Conservation (phyloP, 306 rosid species). For the peach (Prunus persica) region DNA sequence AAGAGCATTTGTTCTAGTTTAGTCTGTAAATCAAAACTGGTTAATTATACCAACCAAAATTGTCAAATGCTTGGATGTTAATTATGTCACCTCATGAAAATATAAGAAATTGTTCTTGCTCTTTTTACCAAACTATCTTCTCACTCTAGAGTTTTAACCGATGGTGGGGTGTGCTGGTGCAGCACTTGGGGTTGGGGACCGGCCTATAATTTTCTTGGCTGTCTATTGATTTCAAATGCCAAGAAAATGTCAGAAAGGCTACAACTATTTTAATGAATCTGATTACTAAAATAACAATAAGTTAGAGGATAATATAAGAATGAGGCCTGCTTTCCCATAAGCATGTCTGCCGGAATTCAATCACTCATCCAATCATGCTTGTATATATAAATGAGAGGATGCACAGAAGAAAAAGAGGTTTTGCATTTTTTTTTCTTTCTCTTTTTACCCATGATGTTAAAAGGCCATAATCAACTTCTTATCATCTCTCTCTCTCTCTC, state of each 20-base stretch:
- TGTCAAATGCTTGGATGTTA: neutral
- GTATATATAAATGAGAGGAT: neutral
- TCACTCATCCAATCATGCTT: constrained; percentile 17
- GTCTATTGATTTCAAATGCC: constrained; percentile 23
- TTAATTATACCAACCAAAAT: neutral
- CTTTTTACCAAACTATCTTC: neutral
- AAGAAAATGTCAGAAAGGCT: constrained; percentile 16
- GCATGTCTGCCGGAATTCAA: constrained; percentile 20
- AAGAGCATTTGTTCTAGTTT: neutral
- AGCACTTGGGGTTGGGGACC: constrained; percentile 36
- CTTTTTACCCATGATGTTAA: constrained; percentile 35
- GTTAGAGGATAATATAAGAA: neutral
- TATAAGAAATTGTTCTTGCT: neutral
- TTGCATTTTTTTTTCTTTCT: constrained; percentile 9
- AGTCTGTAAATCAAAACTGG: neutral
- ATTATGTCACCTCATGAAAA: neutral
- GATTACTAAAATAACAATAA: neutral
- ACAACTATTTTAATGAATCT: neutral
- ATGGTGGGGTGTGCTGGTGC: constrained; percentile 31
- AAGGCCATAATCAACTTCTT: constrained; percentile 45
- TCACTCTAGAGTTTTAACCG: neutral
- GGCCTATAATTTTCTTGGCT: constrained; percentile 18
- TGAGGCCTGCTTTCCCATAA: constrained; percentile 8
- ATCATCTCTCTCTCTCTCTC: constrained; percentile 11
- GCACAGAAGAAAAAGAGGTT: neutral